A percentile compares a stretch with the other conserved stretches of the same genome.
These are phyloP conservation scores for Barnettozyma populi DNA, from an alignment of 805 yeast species.

Conservation along the genomic window DNA sequence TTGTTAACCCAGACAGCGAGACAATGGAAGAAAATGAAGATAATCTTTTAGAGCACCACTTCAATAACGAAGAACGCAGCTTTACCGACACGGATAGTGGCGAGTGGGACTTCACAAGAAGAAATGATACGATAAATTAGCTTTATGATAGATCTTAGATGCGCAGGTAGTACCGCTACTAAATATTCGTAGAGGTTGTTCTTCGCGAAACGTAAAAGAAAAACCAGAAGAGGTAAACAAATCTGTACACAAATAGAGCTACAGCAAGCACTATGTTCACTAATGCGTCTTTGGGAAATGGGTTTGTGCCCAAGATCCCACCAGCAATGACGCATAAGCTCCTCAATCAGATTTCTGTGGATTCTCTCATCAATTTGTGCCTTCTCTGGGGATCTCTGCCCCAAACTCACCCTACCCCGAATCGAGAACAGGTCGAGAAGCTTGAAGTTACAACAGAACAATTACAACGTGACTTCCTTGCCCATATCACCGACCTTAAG, in stretches of 20 bases:
- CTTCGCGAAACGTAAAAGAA: neutral
- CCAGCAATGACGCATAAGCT: slow-evolving; percentile 13
- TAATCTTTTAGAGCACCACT: slow-evolving; percentile 1
- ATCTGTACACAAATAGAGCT: neutral
- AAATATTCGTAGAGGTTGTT: too few species aligned
- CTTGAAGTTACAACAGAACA: slow-evolving; percentile 8
- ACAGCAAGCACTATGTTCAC: neutral
- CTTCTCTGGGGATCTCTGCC: slow-evolving; percentile 21
- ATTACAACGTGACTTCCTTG: slow-evolving; percentile 9
- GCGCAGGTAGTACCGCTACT: too few species aligned
- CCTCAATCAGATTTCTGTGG: slow-evolving; percentile 16
- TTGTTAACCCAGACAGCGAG: slow-evolving; percentile 40
- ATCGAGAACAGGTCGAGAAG: slow-evolving; percentile 4
- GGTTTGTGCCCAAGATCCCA: slow-evolving; percentile 15
- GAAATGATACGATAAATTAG: neutral
- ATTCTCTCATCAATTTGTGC: slow-evolving; percentile 20
- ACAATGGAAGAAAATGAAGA: slow-evolving; percentile 10
- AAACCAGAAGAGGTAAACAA: neutral
- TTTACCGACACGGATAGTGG: slow-evolving; percentile 8
- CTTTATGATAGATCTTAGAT: neutral
- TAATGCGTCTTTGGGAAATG: slow-evolving; percentile 17
- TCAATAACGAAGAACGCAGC: slow-evolving; percentile 2
- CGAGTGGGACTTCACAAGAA: slow-evolving; percentile 8
- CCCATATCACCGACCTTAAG: slow-evolving; percentile 1
- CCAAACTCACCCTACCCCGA: slow-evolving; percentile 18